These are phyloP conservation scores for Botrytis sinoallii DNA, from an alignment of 2,329 filamentous ascomycete genomes.

Conservation along the genomic window DNA sequence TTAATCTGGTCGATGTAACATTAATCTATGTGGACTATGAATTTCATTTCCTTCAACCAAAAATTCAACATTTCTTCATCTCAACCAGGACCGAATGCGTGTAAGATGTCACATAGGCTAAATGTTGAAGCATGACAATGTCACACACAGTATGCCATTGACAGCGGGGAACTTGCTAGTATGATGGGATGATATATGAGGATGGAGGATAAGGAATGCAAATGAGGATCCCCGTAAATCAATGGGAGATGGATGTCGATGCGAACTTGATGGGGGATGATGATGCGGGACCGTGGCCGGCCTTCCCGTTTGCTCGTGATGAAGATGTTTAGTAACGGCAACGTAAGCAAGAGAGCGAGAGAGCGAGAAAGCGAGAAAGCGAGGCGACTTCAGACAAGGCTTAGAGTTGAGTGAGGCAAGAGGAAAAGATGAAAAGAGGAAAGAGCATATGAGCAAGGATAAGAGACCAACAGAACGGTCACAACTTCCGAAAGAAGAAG, in stretches of 20 bases:
- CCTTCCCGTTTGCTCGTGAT: neutral
- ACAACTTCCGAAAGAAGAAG: constrained; percentile 8
- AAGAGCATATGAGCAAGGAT: neutral
- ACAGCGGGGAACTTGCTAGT: neutral
- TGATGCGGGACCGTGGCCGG: neutral
- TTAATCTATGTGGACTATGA: neutral
- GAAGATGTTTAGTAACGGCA: neutral
- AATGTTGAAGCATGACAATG: neutral
- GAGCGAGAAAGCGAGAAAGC: neutral
- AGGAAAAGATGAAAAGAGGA: neutral
- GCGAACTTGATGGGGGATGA: neutral
- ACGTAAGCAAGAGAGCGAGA: neutral
- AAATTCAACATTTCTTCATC: neutral
- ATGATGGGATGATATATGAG: neutral
- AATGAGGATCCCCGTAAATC: neutral
- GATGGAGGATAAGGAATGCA: neutral
- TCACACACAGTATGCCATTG: neutral
- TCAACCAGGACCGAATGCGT: neutral
- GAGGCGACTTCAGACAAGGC: neutral
- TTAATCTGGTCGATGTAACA: neutral
- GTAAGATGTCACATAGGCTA: neutral
- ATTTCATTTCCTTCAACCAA: constrained; percentile 1
- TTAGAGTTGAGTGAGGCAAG: neutral
- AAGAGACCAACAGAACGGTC: neutral
- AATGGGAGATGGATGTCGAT: neutral